Conservation (phyloP, 768 basidiomycete genomes). For the Phaffia australis region DNA sequence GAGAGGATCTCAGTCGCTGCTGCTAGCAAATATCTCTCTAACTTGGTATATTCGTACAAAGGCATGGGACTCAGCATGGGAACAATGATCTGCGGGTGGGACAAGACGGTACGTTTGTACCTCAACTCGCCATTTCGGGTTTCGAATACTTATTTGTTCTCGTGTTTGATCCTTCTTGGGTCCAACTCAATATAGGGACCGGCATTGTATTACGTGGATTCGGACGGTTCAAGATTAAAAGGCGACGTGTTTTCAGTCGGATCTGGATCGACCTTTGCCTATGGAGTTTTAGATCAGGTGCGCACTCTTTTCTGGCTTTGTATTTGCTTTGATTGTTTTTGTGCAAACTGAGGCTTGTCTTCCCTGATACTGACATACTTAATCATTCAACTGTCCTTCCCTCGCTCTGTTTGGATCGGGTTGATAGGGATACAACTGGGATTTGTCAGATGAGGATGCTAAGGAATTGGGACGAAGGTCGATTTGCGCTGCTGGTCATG, state of each 20-base stretch:
- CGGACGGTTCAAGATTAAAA: conserved; percentile 87
- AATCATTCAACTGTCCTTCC: background rate
- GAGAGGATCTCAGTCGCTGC: conserved; percentile 99
- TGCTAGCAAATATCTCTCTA: conserved; percentile 92
- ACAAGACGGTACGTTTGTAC: conserved; percentile 66
- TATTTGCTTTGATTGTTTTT: background rate
- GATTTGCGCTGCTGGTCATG: conserved; percentile 90
- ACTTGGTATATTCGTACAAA: conserved; percentile 95
- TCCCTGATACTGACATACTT: background rate
- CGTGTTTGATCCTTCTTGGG: background rate
- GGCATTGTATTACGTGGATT: conserved; percentile 92
- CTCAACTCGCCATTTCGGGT: background rate
- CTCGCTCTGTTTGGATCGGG: background rate
- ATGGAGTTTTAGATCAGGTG: conserved; percentile 93
- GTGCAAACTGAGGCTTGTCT: background rate
- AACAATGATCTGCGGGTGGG: conserved; percentile 99
- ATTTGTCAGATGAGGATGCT: conserved; percentile 82
- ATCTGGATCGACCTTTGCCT: conserved; percentile 96
- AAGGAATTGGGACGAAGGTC: conserved; percentile 85
- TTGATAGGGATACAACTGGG: conserved; percentile 51
- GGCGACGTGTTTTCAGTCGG: conserved; percentile 98
- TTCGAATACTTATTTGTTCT: background rate
- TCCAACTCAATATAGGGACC: conserved; percentile 53
- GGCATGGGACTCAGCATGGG: conserved; percentile 99
- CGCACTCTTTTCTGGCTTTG: conserved; percentile 39